These are phyloP conservation scores for Penicillium roqueforti DNA, from an alignment of 495 filamentous ascomycete species.

Conservation along the genomic window DNA sequence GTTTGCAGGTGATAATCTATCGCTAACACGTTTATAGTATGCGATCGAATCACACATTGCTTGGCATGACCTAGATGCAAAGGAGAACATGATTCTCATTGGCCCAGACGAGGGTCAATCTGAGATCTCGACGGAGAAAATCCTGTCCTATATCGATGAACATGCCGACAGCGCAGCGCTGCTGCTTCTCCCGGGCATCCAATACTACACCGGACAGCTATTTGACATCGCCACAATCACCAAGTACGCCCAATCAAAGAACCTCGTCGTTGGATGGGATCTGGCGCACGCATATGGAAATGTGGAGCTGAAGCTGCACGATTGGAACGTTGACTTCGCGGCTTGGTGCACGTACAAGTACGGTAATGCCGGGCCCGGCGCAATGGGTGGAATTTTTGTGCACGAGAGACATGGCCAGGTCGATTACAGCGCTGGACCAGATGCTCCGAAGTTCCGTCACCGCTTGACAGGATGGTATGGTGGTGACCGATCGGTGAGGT, in stretches of 20 bases:
- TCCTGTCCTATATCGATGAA: constrained; percentile 68
- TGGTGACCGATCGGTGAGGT: constrained; percentile 69
- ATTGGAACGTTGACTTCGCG: constrained; percentile 93
- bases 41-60: constrained; percentile 85
- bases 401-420: constrained; percentile 66
- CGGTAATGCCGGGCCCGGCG: constrained; percentile 82
- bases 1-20: background rate
- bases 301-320: constrained; percentile 73
- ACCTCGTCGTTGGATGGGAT: constrained; percentile 86
- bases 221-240: constrained; percentile 89
- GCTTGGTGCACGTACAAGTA: constrained; percentile 98
- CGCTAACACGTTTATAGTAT: constrained; percentile 51
- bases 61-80: constrained; percentile 66
- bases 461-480: constrained; percentile 87
- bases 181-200: constrained; percentile 83
- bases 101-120: constrained; percentile 52
- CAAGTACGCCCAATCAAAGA: constrained; percentile 65
- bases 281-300: constrained; percentile 95
- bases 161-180: constrained; percentile 74
- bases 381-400: constrained; percentile 82
- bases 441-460: constrained; percentile 45
- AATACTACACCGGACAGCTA: constrained; percentile 91
- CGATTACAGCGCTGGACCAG: constrained; percentile 43
- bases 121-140: constrained; percentile 64
- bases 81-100: constrained; percentile 71